Evolutionary conservation across 306 rosid species (phyloP).

Genomic region (Ammopiptanthus mongolicus): DNA sequence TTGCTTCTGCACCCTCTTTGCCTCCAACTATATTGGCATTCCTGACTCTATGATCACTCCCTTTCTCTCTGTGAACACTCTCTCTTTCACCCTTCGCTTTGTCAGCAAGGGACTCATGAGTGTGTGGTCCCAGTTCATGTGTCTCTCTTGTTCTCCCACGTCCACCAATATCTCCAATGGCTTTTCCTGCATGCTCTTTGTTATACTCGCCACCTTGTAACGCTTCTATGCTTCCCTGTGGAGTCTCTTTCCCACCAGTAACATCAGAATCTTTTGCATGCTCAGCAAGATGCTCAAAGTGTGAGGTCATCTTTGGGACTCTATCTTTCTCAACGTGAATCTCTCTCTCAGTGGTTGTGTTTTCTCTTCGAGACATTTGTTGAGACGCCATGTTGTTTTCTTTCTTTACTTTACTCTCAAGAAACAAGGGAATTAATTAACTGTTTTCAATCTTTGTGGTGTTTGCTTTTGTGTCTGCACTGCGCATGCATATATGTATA

Average conservation of each 20-base stretch:
- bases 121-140: slow-evolving; percentile 25
- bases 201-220: slow-evolving; percentile 7
- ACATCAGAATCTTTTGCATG: slow-evolving; percentile 3
- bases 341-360: slow-evolving; percentile 38
- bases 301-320: slow-evolving; percentile 55
- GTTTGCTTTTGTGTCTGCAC: not conserved
- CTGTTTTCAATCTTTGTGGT: not conserved
- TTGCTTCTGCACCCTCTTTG: not conserved
- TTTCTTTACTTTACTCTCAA: not conserved
- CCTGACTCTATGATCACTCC: too few relatives aligned
- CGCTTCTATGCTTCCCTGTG: slow-evolving; percentile 20
- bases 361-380: slow-evolving; percentile 43
- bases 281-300: slow-evolving; percentile 47
- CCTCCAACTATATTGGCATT: not conserved
- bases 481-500: not conserved
- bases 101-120: slow-evolving; percentile 48
- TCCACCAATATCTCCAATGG: slow-evolving; percentile 30
- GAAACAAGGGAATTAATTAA: not conserved
- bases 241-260: not conserved
- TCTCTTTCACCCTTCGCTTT: slow-evolving; percentile 17
- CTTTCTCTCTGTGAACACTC: too few relatives aligned
- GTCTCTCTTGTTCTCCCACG: slow-evolving; percentile 30
- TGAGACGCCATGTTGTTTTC: slow-evolving; percentile 52
- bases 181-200: slow-evolving; percentile 22
- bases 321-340: slow-evolving; percentile 31